Evolutionary conservation across 148 eudicot genomes (phyloP), one percentile per base, ranked within the genome.

Genomic region (Rhododendron vialii): DNA sequence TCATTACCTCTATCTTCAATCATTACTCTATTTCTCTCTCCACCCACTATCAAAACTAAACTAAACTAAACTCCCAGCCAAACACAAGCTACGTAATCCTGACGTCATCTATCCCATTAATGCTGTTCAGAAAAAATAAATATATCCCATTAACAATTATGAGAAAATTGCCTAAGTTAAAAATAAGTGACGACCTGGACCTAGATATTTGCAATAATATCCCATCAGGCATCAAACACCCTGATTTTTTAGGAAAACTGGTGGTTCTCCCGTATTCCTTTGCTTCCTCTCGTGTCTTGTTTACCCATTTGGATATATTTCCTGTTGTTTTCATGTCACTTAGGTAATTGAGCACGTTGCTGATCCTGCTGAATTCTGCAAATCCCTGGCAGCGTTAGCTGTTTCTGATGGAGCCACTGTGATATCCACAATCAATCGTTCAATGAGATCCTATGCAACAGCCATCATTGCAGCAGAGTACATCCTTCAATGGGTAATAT

Each of bases 331-430:
- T 48, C 30, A 9, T 63, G 61, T 82, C 55, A 26, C 45, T 82
- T 53, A 96, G 99, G 98, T 96, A 81, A 92, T 96, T 88, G 99
- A 96, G 90, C 99, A 96, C 82, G 99, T 96, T 50, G 97, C 96
- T 74, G 90, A 96, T 88, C 98, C 99, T 86, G 89, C 95, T 81
- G 98, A 93, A 38, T 96, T 96, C 89, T 95, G 99, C 93, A 95
- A 92, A 87, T 96, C 99, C 74, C 87, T 96, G 89, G 91, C 93
- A 82, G 93, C 92, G 43, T 88, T 96, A 87, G 94, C 96, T 81
- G 91, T 89, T 88, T 83, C 90, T 86, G 89, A 91, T 85, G 99
- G 99, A 85, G 99, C 98, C 85, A 93, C 94, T 88, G 81, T 96
- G 84, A 90, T 96, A 80, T 95, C 99, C 78, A 95, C 99, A 8